Conservation (phyloP, 225 moss, liverwort and hornwort genomes). For the Neckera pumila region DNA sequence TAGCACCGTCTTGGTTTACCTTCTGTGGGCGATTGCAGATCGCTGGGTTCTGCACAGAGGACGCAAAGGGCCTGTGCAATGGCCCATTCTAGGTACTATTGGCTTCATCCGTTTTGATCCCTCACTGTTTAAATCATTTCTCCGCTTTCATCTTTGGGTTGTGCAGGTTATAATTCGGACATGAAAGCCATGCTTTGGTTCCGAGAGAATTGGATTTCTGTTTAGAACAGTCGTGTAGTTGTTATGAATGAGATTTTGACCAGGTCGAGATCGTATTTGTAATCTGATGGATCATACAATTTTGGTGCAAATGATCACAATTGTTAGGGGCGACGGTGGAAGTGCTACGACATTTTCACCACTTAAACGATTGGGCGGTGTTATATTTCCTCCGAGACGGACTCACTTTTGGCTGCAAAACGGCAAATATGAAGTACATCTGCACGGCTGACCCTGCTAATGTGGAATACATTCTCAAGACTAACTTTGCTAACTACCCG, state of each 20-base stretch:
- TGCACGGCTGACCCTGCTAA: constrained; percentile 67
- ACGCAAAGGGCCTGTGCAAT: constrained; percentile 14
- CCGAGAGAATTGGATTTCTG: background rate
- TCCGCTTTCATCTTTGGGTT: background rate
- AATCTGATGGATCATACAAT: background rate
- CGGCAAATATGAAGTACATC: background rate
- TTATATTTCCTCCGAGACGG: constrained; percentile 32
- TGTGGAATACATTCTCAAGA: constrained; percentile 67
- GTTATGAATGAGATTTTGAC: background rate
- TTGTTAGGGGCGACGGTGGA: constrained; percentile 36
- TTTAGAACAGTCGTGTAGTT: background rate
- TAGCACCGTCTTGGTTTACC: background rate
- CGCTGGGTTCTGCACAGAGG: constrained; percentile 2
- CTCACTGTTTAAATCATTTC: too few relatives aligned
- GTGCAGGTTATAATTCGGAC: background rate
- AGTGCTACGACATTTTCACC: constrained; percentile 25
- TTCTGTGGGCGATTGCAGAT: constrained; percentile 14
- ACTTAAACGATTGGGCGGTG: constrained; percentile 51
- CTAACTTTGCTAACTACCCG: constrained; percentile 71
- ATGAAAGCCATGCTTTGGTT: background rate
- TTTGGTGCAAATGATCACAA: background rate
- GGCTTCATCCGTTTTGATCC: too few relatives aligned
- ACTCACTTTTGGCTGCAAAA: constrained; percentile 6
- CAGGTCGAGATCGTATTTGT: too few relatives aligned
- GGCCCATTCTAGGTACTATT: constrained; percentile 16